Percentiles rank a stretch among this genome's conserved stretches.
Conservation (phyloP, 2,329 filamentous ascomycete genomes). For the Cordyceps fumosorosea region DNA sequence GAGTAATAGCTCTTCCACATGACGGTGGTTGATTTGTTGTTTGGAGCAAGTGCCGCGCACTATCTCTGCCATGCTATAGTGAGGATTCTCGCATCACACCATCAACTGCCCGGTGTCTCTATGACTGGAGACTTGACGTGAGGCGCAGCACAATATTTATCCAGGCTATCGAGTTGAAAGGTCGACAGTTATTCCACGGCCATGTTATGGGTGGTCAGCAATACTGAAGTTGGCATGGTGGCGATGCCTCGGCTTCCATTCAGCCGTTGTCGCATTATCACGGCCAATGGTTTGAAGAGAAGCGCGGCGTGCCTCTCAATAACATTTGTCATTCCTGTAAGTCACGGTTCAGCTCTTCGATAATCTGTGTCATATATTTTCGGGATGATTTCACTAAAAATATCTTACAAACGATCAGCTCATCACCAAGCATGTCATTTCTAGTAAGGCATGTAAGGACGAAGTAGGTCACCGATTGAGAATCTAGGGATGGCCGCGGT, state of each 20-base stretch:
- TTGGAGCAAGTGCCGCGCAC: neutral
- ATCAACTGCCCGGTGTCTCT: neutral
- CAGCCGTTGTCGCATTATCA: neutral
- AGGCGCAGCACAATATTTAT: neutral
- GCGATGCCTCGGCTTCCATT: neutral
- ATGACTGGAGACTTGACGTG: neutral
- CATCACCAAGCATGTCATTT: too few species aligned
- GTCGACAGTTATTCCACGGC: neutral
- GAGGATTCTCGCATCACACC: neutral
- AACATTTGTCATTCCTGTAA: neutral
- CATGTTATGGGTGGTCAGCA: neutral
- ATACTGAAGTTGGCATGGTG: neutral
- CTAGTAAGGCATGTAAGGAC: too few species aligned
- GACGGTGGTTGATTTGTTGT: neutral
- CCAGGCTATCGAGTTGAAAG: neutral
- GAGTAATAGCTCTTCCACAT: neutral
- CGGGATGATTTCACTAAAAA: too few species aligned
- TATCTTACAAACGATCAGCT: too few species aligned
- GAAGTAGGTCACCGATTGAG: too few species aligned
- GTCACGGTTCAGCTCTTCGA: neutral
- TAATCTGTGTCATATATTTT: neutral
- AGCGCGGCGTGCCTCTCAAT: neutral
- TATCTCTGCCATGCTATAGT: neutral
- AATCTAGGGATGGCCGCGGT: too few species aligned
- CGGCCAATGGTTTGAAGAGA: neutral